Evolutionary conservation across 345 rosid species (phyloP).

Genomic region (Hevea brasiliensis): DNA sequence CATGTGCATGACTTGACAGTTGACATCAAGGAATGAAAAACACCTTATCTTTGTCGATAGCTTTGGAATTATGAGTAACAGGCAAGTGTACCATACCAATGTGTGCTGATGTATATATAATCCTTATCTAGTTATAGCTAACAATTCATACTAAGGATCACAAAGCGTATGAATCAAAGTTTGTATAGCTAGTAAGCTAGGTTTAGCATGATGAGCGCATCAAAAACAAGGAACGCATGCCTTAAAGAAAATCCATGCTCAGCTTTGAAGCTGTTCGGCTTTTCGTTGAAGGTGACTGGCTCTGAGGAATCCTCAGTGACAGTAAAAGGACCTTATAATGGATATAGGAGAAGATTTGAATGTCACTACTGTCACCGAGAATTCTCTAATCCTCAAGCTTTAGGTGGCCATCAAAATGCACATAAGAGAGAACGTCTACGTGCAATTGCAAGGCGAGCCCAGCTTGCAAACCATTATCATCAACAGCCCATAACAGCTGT

Average conservation of each 20-base stretch:
- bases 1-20: too few relatives aligned
- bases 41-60: too few relatives aligned
- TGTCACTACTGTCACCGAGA: constrained; percentile 44
- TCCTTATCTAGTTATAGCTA: not conserved
- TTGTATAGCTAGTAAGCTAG: too few relatives aligned
- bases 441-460: constrained; percentile 42
- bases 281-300: not conserved
- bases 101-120: too few relatives aligned
- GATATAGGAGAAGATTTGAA: constrained; percentile 36
- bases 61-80: too few relatives aligned
- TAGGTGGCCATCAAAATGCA: constrained; percentile 62
- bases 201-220: not conserved
- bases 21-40: too few relatives aligned
- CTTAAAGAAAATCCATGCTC: not conserved
- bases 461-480: not conserved
- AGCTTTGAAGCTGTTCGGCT: constrained; percentile 2
- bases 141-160: too few relatives aligned
- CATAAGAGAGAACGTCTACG: constrained; percentile 54
- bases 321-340: not conserved
- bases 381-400: constrained; percentile 52
- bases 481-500: constrained; percentile 10
- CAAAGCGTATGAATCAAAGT: not conserved
- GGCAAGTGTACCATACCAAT: too few relatives aligned
- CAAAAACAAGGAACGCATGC: not conserved
- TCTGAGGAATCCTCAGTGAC: not conserved